These are phyloP conservation scores for Allium fistulosum DNA, from an alignment of 106 monocot species.

Conservation along the genomic window DNA sequence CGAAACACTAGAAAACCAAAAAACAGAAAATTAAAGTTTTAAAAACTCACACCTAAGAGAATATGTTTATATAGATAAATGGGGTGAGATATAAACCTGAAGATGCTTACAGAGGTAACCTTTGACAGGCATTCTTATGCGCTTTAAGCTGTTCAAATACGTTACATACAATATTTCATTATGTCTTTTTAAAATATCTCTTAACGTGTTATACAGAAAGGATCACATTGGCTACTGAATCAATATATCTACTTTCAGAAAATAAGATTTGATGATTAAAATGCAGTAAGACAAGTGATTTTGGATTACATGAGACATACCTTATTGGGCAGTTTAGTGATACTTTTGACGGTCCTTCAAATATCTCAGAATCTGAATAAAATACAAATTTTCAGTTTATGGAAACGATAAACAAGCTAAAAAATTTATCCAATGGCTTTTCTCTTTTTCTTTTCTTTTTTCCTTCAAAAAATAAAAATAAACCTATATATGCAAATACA, in stretches of 20 bases:
- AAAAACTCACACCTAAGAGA: not conserved
- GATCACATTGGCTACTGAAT: not conserved
- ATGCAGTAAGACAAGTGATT: too few species aligned
- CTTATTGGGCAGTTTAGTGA: conserved; percentile 18
- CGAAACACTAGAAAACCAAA: conserved; percentile 68
- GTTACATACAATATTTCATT: too few species aligned
- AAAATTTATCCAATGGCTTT: too few species aligned
- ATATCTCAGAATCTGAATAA: conserved; percentile 10
- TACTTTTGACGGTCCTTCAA: conserved; percentile 17
- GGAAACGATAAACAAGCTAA: not conserved
- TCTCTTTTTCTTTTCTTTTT: too few species aligned
- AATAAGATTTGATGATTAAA: too few species aligned
- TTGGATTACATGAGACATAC: conserved; percentile 1
- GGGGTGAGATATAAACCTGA: conserved; percentile 26
- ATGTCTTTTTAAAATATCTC: not conserved
- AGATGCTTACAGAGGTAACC: conserved; percentile 49
- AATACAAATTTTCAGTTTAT: not conserved
- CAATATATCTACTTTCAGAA: too few species aligned
- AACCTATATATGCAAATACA: not conserved
- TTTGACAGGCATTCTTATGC: conserved; percentile 53
- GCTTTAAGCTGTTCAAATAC: conserved; percentile 31
- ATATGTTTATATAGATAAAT: not conserved
- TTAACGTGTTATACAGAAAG: not conserved
- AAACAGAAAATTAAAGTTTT: not conserved
- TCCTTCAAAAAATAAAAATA: not conserved